Evolutionary conservation across 2,329 filamentous ascomycete species (phyloP), one percentile per base, ranked within the genome.

Genomic region (Claviceps arundinis): DNA sequence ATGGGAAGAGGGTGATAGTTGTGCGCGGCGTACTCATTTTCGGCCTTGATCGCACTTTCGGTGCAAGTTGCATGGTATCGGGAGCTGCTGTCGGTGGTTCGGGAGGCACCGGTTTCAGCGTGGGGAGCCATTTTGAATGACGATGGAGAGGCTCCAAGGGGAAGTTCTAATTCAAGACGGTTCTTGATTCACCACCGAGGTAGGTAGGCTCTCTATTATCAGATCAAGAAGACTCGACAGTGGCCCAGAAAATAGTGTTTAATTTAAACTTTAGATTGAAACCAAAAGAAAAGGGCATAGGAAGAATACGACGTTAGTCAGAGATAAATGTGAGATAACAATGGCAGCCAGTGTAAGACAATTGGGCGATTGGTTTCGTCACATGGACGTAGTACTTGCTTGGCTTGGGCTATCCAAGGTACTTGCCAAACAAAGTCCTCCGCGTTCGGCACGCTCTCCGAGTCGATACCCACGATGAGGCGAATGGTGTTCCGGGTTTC

Each of bases 1-100:
- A 98, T 84, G 42, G 93, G 93, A 2, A 98, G 80, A 16, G 93
- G 93, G 70, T 97, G 90, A 77, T 98, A 98, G 76, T 98, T 98
- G 80, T 98, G 93, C 48, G 93, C 93, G 48, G 93, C 93, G 68
- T 81, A 91, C 65, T 87, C 75, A 63, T 87, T 76, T 73, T 98
- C 93, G 50, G 82, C 73, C 50, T 82, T 73, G 67, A 96, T 94
- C 61, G 93, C 91, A 60, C 78, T 75, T 53, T 82, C 73, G 44
- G 89, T 90, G 26, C 91, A 89, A 19, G 86, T 68, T 52, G 89
- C 78, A 72, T 96, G 93, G 73, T 77, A 81, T 59, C 72, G 73
- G 48, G 72, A 69, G 56, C 57, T 55, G 53, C 54, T 51, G 55
- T 55, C 57, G 54, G 60, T 58, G 53, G 58, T 54, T 58, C 62